Evolutionary conservation across 2,329 filamentous ascomycete species (phyloP), one percentile per base, ranked within the genome.

Genomic region (Chrysosporium keratinophilum): DNA sequence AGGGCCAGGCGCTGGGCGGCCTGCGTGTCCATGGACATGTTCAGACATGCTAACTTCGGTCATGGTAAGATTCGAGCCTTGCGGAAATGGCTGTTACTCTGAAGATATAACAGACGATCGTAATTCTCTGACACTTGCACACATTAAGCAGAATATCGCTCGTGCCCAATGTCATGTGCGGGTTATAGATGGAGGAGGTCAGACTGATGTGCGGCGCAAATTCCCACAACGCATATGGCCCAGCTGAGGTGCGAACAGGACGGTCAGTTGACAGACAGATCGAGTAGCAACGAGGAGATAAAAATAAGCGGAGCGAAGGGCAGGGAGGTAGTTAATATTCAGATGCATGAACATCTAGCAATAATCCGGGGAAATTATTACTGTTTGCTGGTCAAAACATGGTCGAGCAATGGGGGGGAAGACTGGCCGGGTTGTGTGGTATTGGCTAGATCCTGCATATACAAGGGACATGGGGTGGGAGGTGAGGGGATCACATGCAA

Each of bases 1-100:
- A 37, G 80, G 79, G 64, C 79, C 71, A 59, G 78, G 74, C 54
- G 75, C 70, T 62, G 80, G 74, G 17, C 50, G 55, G 33, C 74
- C 70, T 76, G 77, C 70, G 73, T 75, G 70, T 49, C 63, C 63
- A 46, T 62, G 60, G 15, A 61, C 65, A 54, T 63, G 54, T 56
- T 69, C 61, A 33, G 65, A 57, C 39, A 60, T 59, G 34, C 62
- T 63, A 53, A 64, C 62, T 57, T 71, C 64, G 66, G 71, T 70
- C 52, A 54, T 54, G 28, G 37, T 49, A 47, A 20, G 12, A 23
- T 11, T 12, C 20, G 6, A 17, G 33, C 35, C 35, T 31, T 20
- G 39, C 15, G 19, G 11, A 28, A 37, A 14, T 19, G n/a, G 48
- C n/a, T 20, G 23, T 43, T 28, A 19, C 46, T 12, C n/a, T 7